These are phyloP conservation scores for Bidens hawaiensis DNA, from an alignment of 140 eudicot species.

Conservation along the genomic window DNA sequence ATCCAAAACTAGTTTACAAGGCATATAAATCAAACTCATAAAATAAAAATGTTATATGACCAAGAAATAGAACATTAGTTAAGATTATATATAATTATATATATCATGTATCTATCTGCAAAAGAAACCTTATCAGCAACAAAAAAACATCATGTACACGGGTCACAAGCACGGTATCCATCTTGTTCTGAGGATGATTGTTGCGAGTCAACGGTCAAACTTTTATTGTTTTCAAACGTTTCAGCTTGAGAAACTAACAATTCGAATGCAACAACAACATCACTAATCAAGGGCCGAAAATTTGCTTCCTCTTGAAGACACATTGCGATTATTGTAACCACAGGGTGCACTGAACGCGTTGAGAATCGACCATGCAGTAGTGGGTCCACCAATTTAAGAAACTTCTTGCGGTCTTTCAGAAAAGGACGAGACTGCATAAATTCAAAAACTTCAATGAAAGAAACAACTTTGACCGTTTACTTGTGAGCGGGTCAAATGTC, in stretches of 20 bases:
- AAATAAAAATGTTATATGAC: too few relatives aligned
- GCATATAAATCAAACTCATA: too few relatives aligned
- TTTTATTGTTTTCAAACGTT: slow-evolving; percentile 1
- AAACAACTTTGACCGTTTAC: neutral
- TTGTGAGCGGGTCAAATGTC: neutral
- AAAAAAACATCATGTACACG: too few relatives aligned
- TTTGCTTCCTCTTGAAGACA: slow-evolving; percentile 78
- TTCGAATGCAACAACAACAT: slow-evolving; percentile 73
- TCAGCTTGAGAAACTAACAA: slow-evolving; percentile 59
- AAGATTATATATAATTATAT: too few relatives aligned
- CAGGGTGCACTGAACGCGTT: slow-evolving; percentile 45
- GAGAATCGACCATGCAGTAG: slow-evolving; percentile 51
- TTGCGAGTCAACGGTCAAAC: slow-evolving; percentile 2
- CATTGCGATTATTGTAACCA: slow-evolving; percentile 67
- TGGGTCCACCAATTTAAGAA: slow-evolving; percentile 66
- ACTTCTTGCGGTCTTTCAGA: slow-evolving; percentile 58
- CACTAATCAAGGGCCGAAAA: slow-evolving; percentile 67
- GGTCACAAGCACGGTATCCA: too few relatives aligned
- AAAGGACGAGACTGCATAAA: slow-evolving; percentile 60
- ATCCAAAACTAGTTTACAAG: too few relatives aligned
- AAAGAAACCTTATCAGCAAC: too few relatives aligned
- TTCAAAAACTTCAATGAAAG: neutral
- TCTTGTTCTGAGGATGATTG: too few relatives aligned
- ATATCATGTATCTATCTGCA: too few relatives aligned
- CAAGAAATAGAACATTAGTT: too few relatives aligned